Conservation (phyloP, 2,329 filamentous ascomycete species). For the Alternaria longipes region DNA sequence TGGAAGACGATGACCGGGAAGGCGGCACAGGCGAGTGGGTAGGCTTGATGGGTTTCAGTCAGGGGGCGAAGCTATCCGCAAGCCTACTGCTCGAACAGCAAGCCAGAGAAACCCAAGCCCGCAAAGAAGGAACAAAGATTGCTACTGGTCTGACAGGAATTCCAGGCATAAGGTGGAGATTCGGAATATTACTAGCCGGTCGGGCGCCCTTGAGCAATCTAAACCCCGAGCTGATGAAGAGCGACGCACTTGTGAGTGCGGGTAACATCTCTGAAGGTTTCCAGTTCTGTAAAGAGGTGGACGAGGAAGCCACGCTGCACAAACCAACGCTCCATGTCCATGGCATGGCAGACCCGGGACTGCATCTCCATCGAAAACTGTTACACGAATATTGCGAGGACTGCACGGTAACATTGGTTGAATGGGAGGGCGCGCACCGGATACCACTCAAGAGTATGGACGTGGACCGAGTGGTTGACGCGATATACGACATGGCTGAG, state of each 20-base stretch:
- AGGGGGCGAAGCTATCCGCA: conserved; percentile 59
- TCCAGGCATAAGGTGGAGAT: conserved; percentile 59
- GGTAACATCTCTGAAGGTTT: conserved; percentile 57
- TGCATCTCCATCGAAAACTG: conserved; percentile 67
- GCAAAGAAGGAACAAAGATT: conserved; percentile 33
- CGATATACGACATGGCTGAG: conserved; percentile 63
- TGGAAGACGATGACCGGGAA: conserved; percentile 55
- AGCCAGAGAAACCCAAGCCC: conserved; percentile 52
- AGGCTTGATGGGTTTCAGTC: conserved; percentile 60
- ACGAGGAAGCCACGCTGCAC: conserved; percentile 59
- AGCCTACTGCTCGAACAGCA: conserved; percentile 67
- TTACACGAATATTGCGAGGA: conserved; percentile 67
- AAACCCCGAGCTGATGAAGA: conserved; percentile 51
- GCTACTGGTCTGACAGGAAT: conserved; percentile 39
- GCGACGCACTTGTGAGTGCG: conserved; percentile 52
- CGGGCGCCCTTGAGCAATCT: conserved; percentile 67
- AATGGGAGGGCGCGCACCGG: conserved; percentile 78
- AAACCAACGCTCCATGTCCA: conserved; percentile 75
- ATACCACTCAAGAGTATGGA: conserved; percentile 74
- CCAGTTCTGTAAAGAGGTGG: conserved; percentile 48
- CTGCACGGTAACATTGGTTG: conserved; percentile 65
- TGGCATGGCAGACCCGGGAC: conserved; percentile 67
- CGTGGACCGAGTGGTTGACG: conserved; percentile 65
- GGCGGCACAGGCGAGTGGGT: conserved; percentile 58
- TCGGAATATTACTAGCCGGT: conserved; percentile 70